These are phyloP conservation scores for Hippophae tibetana DNA, from an alignment of 306 rosid genomes.

Conservation along the genomic window DNA sequence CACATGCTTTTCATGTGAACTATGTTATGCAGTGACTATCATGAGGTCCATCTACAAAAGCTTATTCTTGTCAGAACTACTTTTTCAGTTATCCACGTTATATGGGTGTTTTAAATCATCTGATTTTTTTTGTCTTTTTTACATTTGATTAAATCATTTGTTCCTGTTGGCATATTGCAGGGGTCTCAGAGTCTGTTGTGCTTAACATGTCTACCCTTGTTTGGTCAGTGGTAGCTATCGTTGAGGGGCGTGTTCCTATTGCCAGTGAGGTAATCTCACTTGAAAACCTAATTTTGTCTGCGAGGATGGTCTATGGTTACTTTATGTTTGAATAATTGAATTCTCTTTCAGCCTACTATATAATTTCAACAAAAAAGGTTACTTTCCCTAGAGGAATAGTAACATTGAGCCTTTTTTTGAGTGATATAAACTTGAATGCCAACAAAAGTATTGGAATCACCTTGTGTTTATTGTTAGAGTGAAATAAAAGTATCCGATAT, in stretches of 20 bases:
- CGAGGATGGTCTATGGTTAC: background rate
- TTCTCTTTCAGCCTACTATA: background rate
- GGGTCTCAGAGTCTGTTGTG: constrained; percentile 73
- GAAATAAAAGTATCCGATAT: no score
- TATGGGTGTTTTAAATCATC: background rate
- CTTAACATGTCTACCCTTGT: constrained; percentile 86
- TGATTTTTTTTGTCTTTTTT: background rate
- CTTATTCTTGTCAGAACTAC: no score
- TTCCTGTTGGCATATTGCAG: constrained; percentile 36
- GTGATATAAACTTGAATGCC: constrained; percentile 5
- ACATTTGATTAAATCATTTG: constrained; percentile 1
- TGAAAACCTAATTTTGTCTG: constrained; percentile 6
- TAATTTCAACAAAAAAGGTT: background rate
- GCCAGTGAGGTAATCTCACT: constrained; percentile 73
- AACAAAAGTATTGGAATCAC: constrained; percentile 7
- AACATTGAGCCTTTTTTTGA: constrained; percentile 2
- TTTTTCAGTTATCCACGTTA: no score
- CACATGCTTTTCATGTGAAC: no score
- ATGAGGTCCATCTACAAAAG: no score
- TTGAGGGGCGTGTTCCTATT: constrained; percentile 81
- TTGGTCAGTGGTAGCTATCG: constrained; percentile 91
- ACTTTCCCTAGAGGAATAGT: constrained; percentile 3
- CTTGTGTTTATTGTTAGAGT: constrained; percentile 2
- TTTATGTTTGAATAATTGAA: background rate
- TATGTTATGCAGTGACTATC: no score